These are phyloP conservation scores for Heterobasidion irregulare DNA, from an alignment of 1,284 basidiomycete species.

Conservation along the genomic window DNA sequence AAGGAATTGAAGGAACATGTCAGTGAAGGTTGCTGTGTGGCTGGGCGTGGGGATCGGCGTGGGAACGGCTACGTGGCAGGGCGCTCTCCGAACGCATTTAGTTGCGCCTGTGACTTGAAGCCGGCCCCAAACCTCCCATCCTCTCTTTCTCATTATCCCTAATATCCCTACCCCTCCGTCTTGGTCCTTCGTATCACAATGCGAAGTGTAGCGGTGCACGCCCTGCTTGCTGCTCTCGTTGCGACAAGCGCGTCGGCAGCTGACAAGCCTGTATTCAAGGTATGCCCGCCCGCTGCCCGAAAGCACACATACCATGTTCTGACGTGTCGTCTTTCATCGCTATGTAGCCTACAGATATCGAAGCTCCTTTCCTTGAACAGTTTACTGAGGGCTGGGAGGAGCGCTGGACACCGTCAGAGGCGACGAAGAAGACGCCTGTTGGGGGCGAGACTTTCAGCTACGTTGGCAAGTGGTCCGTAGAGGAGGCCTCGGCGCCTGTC, in stretches of 20 bases:
- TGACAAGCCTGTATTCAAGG: constrained; percentile 58
- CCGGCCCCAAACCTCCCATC: constrained; percentile 10
- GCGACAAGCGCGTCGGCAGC: constrained; percentile 51
- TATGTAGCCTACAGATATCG: constrained; percentile 67
- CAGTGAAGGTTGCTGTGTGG: background rate
- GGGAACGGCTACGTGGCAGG: constrained; percentile 40
- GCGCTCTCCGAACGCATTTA: constrained; percentile 26
- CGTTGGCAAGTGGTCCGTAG: constrained; percentile 95
- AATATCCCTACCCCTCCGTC: constrained; percentile 20
- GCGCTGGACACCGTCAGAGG: constrained; percentile 94
- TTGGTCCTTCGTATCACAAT: constrained; percentile 68
- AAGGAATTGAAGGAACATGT: background rate
- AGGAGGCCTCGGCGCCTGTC: constrained; percentile 71
- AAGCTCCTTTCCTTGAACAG: constrained; percentile 96
- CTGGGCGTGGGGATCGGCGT: constrained; percentile 10
- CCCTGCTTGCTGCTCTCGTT: constrained; percentile 50
- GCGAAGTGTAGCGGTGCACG: constrained; percentile 79
- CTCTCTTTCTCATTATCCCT: constrained; percentile 13
- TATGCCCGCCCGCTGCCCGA: constrained; percentile 23
- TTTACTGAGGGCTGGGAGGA: constrained; percentile 88
- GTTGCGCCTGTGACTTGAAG: constrained; percentile 16
- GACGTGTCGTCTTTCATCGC: constrained; percentile 25
- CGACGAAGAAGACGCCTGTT: constrained; percentile 94
- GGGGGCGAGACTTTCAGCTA: constrained; percentile 94
- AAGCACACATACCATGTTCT: background rate